A percentile compares a stretch with the other conserved stretches of the same genome.
phyloP scores from a whole-genome alignment of 2,329 filamentous ascomycete species.

The Cladorrhinum sp. region DNA sequence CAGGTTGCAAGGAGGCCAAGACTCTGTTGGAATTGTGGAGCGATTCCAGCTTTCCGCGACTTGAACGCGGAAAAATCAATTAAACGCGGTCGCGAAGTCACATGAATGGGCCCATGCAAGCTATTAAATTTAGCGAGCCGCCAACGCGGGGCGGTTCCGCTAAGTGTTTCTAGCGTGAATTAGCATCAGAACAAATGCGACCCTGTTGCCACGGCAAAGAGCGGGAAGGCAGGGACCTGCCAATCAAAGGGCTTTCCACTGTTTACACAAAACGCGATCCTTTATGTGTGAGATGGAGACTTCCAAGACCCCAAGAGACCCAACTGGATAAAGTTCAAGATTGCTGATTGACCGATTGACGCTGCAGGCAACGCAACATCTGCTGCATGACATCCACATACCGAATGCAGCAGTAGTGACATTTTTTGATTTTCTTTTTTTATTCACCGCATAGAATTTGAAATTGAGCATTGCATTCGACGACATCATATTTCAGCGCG shows the following conservation, averaged over 20 bases:
- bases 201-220: conserved; percentile 12
- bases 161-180: not conserved
- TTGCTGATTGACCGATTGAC: not conserved
- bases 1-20: conserved; percentile 2
- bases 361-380: not conserved
- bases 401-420: not conserved
- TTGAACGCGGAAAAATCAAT: conserved; percentile 19
- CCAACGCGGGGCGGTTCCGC: not conserved
- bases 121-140: conserved; percentile 1
- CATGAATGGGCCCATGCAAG: conserved; percentile 17
- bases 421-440: not conserved
- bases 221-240: not conserved
- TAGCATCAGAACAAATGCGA: not conserved
- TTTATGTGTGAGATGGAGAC: not conserved
- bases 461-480: not conserved
- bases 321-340: not conserved
- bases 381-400: conserved; percentile 1
- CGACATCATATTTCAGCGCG: not conserved
- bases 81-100: conserved; percentile 23
- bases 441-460: not conserved
- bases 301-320: not conserved
- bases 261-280: conserved; percentile 22
- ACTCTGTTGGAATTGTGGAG: not conserved
- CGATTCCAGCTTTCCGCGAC: conserved; percentile 3
- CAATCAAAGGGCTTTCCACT: conserved; percentile 1